phyloP scores from a whole-genome alignment of 2,329 filamentous ascomycete genomes.

The Aspergillus intermedius region DNA sequence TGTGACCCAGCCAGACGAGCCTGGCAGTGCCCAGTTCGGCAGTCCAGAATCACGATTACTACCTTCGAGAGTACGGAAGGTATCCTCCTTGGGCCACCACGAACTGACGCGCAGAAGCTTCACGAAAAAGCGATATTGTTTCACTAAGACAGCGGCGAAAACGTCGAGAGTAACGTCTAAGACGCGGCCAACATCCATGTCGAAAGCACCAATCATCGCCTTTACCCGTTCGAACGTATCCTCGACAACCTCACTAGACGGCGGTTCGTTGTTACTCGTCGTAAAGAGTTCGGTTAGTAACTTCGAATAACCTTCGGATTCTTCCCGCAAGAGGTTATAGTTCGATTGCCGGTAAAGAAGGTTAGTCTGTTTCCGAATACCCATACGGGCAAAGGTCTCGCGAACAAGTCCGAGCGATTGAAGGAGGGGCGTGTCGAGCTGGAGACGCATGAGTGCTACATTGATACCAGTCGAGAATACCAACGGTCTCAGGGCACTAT shows the following conservation, averaged over 20 bases:
- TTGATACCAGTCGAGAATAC: slow-evolving; percentile 67
- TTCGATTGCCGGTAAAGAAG: slow-evolving; percentile 91
- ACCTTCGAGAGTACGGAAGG: slow-evolving; percentile 33
- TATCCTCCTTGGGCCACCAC: slow-evolving; percentile 80
- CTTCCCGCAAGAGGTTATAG: slow-evolving; percentile 90
- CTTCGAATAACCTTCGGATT: slow-evolving; percentile 95
- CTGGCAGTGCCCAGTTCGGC: slow-evolving; percentile 79
- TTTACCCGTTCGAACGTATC: slow-evolving; percentile 89
- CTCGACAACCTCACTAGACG: slow-evolving; percentile 68
- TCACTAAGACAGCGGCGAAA: slow-evolving; percentile 86
- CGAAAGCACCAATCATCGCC: slow-evolving; percentile 91
- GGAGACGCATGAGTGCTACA: slow-evolving; percentile 64
- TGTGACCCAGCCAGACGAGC: slow-evolving; percentile 56
- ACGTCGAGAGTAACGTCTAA: slow-evolving; percentile 93
- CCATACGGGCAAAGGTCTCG: slow-evolving; percentile 74
- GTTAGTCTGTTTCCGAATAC: slow-evolving; percentile 86
- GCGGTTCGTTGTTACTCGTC: slow-evolving; percentile 66
- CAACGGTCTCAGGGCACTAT: slow-evolving; percentile 57
- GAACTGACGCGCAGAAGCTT: slow-evolving; percentile 86
- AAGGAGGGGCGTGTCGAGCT: slow-evolving; percentile 73
- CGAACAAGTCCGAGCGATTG: slow-evolving; percentile 73
- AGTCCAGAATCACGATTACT: slow-evolving; percentile 51
- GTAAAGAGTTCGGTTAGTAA: slow-evolving; percentile 93
- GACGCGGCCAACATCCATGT: slow-evolving; percentile 89
- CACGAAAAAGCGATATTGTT: slow-evolving; percentile 89